phyloP scores from a whole-genome alignment of 2,329 filamentous ascomycete species.

The Pestalotiopsis sp. region DNA sequence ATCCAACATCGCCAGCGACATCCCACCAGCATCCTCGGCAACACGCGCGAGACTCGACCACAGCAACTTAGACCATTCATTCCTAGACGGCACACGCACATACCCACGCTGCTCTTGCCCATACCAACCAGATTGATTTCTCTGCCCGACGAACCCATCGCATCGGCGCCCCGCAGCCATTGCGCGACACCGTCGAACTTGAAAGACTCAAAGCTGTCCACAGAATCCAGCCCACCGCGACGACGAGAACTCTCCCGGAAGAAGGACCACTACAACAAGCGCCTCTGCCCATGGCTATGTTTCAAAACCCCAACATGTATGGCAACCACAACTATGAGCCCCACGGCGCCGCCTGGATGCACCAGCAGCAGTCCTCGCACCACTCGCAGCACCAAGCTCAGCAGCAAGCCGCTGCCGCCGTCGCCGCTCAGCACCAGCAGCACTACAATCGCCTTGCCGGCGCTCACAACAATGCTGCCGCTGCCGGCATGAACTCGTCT shows the following conservation, averaged over 20 bases:
- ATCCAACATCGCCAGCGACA: background rate
- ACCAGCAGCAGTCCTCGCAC: constrained; percentile 55
- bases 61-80: background rate
- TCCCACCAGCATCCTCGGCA: background rate
- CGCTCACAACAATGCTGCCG: constrained; percentile 58
- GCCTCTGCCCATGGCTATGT: constrained; percentile 45
- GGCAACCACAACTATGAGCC: constrained; percentile 65
- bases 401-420: constrained; percentile 49
- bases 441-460: constrained; percentile 77
- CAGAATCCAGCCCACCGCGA: background rate
- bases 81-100: background rate
- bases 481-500: constrained; percentile 39
- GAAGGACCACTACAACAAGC: constrained; percentile 31
- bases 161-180: background rate
- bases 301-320: constrained; percentile 67
- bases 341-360: constrained; percentile 70
- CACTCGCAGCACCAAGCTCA: constrained; percentile 51
- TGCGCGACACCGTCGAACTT: background rate
- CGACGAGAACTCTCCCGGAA: constrained; percentile 1
- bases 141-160: background rate
- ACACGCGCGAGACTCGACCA: background rate
- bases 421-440: constrained; percentile 57
- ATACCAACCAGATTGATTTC: background rate
- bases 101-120: background rate
- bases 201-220: background rate